Evolutionary conservation across 1,139 yeast species (phyloP), one percentile per base, ranked within the genome.

Genomic region (Taiozyma onychis): DNA sequence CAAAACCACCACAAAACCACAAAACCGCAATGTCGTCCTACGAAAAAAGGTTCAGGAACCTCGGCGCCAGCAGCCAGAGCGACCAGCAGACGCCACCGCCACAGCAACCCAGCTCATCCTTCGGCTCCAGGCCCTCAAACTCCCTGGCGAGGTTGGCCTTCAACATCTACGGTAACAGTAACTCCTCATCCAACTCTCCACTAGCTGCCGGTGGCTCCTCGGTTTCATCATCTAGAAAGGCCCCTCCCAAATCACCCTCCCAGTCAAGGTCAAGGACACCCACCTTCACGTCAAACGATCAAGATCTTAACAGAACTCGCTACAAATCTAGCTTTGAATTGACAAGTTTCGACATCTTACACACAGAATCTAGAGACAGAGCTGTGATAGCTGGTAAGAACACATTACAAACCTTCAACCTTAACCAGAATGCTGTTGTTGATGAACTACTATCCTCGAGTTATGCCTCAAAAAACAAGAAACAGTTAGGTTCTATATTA

Each of bases 331-430:
- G 52, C 1, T 57, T 54, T 18, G 65, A 61, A 41, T 43, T 61
- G 30, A 53, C 54, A 1, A 55, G 61, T 9, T 51, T 61, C 39
- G 47, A 55, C n/a, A 51, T 51, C 26, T 24, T 61, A 30, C 55
- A 60, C 45, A 67, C 66, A 52, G 73, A 66, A 46, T 66, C 72
- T 14, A 67, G 65, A 24, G 73, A 76, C 54, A 72, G 76, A 52
- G 76, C 80, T 21, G 79, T 80, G 0, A 66, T 81, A 10, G 86
- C 86, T 2, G 86, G 88, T 1, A 77, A 81, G 55, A 81, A 81
- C 57, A 72, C 76, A 54, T 66, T 83, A 46, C 80, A 78, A 56
- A 57, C 81, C 8, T 62, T 81, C 44, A 73, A 74, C 41, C 63
- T 81, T 16, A 59, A 54, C 6, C 65, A 79, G 65, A 65, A 66